A percentile compares a stretch with the other conserved stretches of the same genome.
phyloP scores from a whole-genome alignment of 768 basidiomycete species.

The Cyclocybe cylindracea region DNA sequence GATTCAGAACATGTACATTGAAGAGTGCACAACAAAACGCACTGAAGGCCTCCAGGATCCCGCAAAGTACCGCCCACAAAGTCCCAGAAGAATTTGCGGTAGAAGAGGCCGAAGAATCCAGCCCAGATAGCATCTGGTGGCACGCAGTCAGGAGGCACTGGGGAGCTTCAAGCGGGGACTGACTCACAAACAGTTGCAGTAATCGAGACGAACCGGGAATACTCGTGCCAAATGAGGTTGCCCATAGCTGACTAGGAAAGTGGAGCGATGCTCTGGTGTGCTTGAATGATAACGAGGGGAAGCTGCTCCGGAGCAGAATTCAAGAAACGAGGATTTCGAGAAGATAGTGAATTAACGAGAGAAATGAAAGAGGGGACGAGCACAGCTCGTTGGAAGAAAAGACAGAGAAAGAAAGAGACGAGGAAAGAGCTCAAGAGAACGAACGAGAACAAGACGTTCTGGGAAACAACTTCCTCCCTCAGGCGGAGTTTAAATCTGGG shows the following conservation, averaged over 20 bases:
- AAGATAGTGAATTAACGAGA: slow-evolving; percentile 27
- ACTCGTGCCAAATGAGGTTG: slow-evolving; percentile 80
- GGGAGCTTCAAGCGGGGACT: background rate
- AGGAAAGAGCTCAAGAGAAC: slow-evolving; percentile 20
- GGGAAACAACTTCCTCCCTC: slow-evolving; percentile 7
- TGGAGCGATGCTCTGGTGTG: slow-evolving; percentile 9
- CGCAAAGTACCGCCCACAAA: slow-evolving; percentile 82
- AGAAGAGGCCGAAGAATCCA: slow-evolving; percentile 76
- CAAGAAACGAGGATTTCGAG: slow-evolving; percentile 22
- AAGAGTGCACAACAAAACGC: slow-evolving; percentile 27
- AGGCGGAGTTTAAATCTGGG: slow-evolving; percentile 19
- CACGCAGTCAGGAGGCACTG: slow-evolving; percentile 7
- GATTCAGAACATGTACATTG: background rate
- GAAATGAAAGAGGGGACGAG: slow-evolving; percentile 29
- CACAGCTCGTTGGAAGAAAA: slow-evolving; percentile 32
- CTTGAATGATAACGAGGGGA: slow-evolving; percentile 18
- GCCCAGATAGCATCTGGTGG: slow-evolving; percentile 76
- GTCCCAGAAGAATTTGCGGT: slow-evolving; percentile 97
- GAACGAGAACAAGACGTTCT: slow-evolving; percentile 4
- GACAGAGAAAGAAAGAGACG: slow-evolving; percentile 22
- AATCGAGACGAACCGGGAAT: slow-evolving; percentile 67
- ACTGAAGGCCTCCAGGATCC: slow-evolving; percentile 81
- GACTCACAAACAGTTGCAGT: slow-evolving; percentile 74
- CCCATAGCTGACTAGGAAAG: slow-evolving; percentile 55
- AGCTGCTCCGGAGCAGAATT: slow-evolving; percentile 20